Evolutionary conservation across 331 rosid genomes (phyloP), one percentile per base, ranked within the genome.

Genomic region (Stylosanthes scabra): DNA sequence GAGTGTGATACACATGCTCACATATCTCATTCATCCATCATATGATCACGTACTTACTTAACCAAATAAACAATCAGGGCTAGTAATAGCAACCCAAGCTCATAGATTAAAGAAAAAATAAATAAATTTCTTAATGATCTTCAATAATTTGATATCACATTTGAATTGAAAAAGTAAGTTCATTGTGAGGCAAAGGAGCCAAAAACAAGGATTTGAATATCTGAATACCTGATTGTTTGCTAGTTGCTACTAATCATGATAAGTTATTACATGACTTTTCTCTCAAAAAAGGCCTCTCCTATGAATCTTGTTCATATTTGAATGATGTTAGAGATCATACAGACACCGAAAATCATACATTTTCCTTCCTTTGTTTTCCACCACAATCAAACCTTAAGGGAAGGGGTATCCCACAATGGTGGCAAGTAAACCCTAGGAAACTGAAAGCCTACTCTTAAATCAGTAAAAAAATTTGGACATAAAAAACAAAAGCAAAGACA

Each of bases 381-480:
- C 25, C 59, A 71, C 39, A 10, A 14, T 28, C n/a, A 54, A 59
- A 45, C 29, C 11, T 4, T 52, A 14, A 59, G 49, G 70, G 13
- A 71, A n/a, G 75, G 46, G 65, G 13, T 29, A 46, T 57, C 28
- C 72, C 47, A 47, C 41, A 71, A 65, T 65, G 58, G 65, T 39
- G 34, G 14, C 56, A 71, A 71, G n/a, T 46, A 46, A 46, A 46
- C n/a, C 8, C 16, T 45, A 55, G 54, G 7, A 51, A 49, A 31
- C 54, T 46, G 42, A 58, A 64, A 37, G 40, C 74, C 34, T 12
- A 71, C 6, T 49, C 72, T 58, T 57, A 49, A 34, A 41, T 74
- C 41, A 59, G 46, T 7, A 0, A 1, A 27, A 31, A 45, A 15
- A 5, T 75, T 57, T 16, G 7, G 40, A 12, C 37, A 37, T 9